Conservation (phyloP, 2,329 filamentous ascomycete genomes). For the Leptosphaerulina australis region DNA sequence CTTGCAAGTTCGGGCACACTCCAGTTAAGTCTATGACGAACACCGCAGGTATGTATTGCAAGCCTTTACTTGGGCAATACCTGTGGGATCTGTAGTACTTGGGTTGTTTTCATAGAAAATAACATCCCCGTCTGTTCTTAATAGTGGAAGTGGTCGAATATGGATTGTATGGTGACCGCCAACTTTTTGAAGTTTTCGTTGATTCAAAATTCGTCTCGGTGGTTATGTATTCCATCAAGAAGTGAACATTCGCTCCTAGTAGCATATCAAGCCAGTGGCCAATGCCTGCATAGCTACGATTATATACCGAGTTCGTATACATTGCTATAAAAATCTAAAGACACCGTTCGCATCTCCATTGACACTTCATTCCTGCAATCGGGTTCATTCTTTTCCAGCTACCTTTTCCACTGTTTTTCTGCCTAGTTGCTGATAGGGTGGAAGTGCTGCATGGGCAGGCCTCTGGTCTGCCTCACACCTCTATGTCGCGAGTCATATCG, state of each 20-base stretch:
- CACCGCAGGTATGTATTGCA: too few relatives aligned
- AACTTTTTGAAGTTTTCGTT: conserved; percentile 5
- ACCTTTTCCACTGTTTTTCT: conserved; percentile 4
- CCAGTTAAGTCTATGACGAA: too few relatives aligned
- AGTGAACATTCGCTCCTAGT: conserved; percentile 38
- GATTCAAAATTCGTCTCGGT: conserved; percentile 25
- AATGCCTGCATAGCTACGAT: conserved; percentile 30
- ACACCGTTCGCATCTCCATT: conserved; percentile 5
- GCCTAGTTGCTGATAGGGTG: conserved; percentile 24
- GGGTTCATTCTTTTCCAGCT: background rate
- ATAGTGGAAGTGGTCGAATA: too few relatives aligned
- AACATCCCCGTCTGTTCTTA: too few relatives aligned
- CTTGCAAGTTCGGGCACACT: too few relatives aligned
- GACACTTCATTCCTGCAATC: background rate
- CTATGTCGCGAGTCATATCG: conserved; percentile 23
- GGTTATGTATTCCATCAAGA: conserved; percentile 31
- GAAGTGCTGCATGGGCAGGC: conserved; percentile 5
- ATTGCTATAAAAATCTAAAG: conserved; percentile 17
- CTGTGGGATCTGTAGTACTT: too few relatives aligned
- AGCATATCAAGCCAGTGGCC: conserved; percentile 39
- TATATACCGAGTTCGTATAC: conserved; percentile 36
- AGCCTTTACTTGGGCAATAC: too few relatives aligned
- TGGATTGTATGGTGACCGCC: too few relatives aligned
- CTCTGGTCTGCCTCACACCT: conserved; percentile 20
- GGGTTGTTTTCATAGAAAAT: too few relatives aligned